Conservation (phyloP, 352 stramenopile genomes). For the Globisporangium nodosum region DNA sequence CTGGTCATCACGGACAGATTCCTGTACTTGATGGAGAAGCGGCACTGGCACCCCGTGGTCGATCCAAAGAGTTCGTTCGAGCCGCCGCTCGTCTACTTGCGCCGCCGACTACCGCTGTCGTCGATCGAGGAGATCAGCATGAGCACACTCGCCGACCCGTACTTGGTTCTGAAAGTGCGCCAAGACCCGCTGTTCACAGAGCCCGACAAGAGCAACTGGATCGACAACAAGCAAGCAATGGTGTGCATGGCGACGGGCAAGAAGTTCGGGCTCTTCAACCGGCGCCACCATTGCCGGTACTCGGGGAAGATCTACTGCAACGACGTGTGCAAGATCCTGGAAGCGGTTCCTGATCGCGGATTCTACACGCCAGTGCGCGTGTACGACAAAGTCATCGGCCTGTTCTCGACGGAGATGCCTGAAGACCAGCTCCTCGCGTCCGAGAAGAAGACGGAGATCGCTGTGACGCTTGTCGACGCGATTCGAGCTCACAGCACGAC, state of each 20-base stretch:
- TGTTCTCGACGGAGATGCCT: constrained; percentile 78
- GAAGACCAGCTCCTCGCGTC: constrained; percentile 77
- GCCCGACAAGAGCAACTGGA: constrained; percentile 78
- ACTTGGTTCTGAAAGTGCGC: constrained; percentile 65
- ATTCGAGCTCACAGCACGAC: constrained; percentile 45
- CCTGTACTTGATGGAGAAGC: constrained; percentile 78
- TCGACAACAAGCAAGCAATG: constrained; percentile 79
- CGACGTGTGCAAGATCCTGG: constrained; percentile 74
- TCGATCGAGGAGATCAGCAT: constrained; percentile 73
- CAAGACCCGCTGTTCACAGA: constrained; percentile 46
- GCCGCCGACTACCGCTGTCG: constrained; percentile 52
- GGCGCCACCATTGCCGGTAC: constrained; percentile 84
- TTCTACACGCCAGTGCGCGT: constrained; percentile 80
- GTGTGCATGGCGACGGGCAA: constrained; percentile 82
- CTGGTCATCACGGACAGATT: constrained; percentile 68
- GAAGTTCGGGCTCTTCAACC: constrained; percentile 86
- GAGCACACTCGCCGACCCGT: constrained; percentile 78
- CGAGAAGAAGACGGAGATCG: constrained; percentile 87
- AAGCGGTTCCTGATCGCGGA: constrained; percentile 72
- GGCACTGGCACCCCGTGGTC: constrained; percentile 44
- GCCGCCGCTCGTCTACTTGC: constrained; percentile 65
- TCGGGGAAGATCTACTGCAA: constrained; percentile 85
- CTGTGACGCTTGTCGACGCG: constrained; percentile 75
- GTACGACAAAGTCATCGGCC: constrained; percentile 69
- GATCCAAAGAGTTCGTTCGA: constrained; percentile 53